phyloP scores from a whole-genome alignment of 2,329 filamentous ascomycete species.

The Sclerotinia minor region DNA sequence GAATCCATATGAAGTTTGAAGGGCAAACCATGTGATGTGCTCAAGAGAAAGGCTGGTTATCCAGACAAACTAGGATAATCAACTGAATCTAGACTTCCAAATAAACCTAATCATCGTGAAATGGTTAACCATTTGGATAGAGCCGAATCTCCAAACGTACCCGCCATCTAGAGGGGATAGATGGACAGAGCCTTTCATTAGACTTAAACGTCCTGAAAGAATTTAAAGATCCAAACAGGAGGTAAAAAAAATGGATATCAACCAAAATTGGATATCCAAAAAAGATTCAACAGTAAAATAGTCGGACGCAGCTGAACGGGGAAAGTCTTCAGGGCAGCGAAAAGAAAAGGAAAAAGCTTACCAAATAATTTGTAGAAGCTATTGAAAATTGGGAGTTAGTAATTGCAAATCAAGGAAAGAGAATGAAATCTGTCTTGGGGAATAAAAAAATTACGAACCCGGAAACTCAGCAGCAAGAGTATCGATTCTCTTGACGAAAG shows the following conservation, averaged over 20 bases:
- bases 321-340: background rate
- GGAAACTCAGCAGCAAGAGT: constrained; percentile 97
- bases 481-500: constrained; percentile 98
- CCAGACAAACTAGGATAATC: background rate
- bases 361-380: constrained; percentile 86
- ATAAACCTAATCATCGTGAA: background rate
- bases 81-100: background rate
- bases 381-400: no score
- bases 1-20: background rate
- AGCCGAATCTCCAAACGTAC: background rate
- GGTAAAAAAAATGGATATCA: background rate
- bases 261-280: background rate
- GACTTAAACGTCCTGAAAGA: no score
- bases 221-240: background rate
- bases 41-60: background rate
- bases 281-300: background rate
- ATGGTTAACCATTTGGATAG: background rate
- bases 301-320: background rate
- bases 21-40: background rate
- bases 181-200: no score
- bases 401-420: no score
- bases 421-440: no score
- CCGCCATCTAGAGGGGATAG: no score
- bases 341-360: background rate
- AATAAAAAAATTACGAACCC: no score